A percentile compares a stretch with the other conserved stretches of the same genome.
These are phyloP conservation scores for Chalciporus sphaerocephalus DNA, from an alignment of 768 basidiomycete species.

Conservation along the genomic window DNA sequence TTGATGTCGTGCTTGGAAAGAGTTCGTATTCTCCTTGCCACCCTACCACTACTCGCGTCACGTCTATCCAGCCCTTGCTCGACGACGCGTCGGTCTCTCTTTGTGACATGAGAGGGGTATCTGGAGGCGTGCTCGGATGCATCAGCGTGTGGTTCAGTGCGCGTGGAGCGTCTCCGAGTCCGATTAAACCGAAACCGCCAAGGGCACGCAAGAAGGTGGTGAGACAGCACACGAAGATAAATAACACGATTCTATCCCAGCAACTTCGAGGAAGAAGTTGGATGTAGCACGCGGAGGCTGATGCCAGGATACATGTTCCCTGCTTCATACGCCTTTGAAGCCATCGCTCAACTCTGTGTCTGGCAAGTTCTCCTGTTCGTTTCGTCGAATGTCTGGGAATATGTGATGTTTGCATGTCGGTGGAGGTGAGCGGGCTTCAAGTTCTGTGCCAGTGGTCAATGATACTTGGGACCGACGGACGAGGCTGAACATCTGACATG, in stretches of 20 bases:
- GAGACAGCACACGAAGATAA: slow-evolving; percentile 23
- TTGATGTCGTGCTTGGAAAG: slow-evolving; percentile 1
- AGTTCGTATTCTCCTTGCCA: slow-evolving; percentile 22
- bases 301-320: neutral
- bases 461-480: neutral
- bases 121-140: neutral
- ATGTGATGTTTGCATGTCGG: slow-evolving; percentile 12
- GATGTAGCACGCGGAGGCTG: neutral
- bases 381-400: neutral
- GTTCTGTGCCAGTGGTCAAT: neutral
- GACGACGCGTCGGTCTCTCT: neutral
- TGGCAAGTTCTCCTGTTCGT: neutral
- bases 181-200: slow-evolving; percentile 17
- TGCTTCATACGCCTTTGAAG: neutral
- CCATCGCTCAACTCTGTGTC: slow-evolving; percentile 1
- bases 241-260: slow-evolving; percentile 23
- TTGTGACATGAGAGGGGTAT: neutral
- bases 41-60: slow-evolving; percentile 10
- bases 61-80: slow-evolving; percentile 1
- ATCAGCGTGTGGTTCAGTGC: neutral
- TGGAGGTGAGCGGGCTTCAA: slow-evolving; percentile 1
- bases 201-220: slow-evolving; percentile 26
- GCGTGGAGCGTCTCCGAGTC: slow-evolving; percentile 2
- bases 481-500: neutral
- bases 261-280: slow-evolving; percentile 8